Evolutionary conservation across 1,284 basidiomycete genomes (phyloP), one percentile per base, ranked within the genome.

Genomic region (Baeospora myosura): DNA sequence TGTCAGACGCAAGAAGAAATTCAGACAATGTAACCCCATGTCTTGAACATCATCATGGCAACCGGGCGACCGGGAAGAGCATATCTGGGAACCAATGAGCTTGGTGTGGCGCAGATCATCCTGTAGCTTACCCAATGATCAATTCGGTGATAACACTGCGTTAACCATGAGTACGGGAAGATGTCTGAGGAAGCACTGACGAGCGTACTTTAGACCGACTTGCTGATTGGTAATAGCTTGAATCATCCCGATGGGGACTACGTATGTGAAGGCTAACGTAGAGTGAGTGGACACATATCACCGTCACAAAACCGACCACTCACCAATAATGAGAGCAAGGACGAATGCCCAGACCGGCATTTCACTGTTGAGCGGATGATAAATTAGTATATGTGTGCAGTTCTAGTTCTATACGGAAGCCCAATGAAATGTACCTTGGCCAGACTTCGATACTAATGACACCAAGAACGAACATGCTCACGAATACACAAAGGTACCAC

Each of bases 401-500:
- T n/a, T n/a, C n/a, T n/a, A n/a, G n/a, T n/a, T n/a, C n/a, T n/a
- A n/a, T n/a, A n/a, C n/a, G n/a, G n/a, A n/a, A n/a, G n/a, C n/a
- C n/a, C n/a, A n/a, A n/a, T n/a, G n/a, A n/a, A n/a, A n/a, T n/a
- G 42, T 38, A 44, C 41, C 38, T 41, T 41, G 8, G 66, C 70
- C 72, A 83, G 6, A 74, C 67, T 50, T 64, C 52, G 30, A 88
- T 74, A 7, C 69, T 57, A 25, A 78, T 51, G 26, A 88, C 59
- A 10, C 74, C 74, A 24, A 85, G 63, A 0, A 69, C 65, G 41
- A 71, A 66, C 75, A 71, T 74, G 35, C 51, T 32, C 34, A 64
- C 63, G 26, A 69, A 66, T 39, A 69, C 61, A 52, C 68, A 69
- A 3, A 70, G 66, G 42, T 71, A 71, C 66, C 76, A 82, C 81